A percentile compares a stretch with the other conserved stretches of the same genome.
These are phyloP conservation scores for Gastrodia elata DNA, from an alignment of 106 monocot genomes.

Conservation along the genomic window DNA sequence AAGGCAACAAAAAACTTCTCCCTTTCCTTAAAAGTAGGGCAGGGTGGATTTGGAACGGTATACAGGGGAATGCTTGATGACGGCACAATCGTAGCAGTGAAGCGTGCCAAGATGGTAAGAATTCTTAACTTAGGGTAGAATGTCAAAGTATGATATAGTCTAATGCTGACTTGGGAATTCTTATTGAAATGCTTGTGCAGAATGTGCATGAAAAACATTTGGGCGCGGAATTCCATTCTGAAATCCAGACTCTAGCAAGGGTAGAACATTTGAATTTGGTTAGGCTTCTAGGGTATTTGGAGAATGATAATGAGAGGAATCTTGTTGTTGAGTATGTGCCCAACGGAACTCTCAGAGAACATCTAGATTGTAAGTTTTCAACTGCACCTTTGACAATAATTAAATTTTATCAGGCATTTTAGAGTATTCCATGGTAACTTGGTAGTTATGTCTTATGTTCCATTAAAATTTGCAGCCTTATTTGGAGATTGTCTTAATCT, in stretches of 20 bases:
- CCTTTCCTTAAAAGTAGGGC: neutral
- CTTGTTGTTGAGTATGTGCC: slow-evolving; percentile 62
- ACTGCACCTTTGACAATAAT: neutral
- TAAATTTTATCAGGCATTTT: neutral
- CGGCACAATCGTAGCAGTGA: neutral
- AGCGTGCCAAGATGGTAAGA: neutral
- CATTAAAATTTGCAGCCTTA: slow-evolving; percentile 16
- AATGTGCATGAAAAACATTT: slow-evolving; percentile 21
- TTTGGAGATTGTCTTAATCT: slow-evolving; percentile 31
- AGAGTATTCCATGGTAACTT: neutral
- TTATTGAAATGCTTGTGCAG: slow-evolving; percentile 11
- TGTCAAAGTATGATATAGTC: neutral
- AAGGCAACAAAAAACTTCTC: neutral
- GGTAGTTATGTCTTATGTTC: neutral
- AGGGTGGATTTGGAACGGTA: neutral
- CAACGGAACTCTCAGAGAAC: slow-evolving; percentile 71
- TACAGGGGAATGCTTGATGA: neutral
- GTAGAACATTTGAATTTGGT: slow-evolving; percentile 71
- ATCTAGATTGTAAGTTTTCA: slow-evolving; percentile 53
- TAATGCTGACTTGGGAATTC: neutral
- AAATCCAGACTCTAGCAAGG: slow-evolving; percentile 43
- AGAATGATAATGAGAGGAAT: slow-evolving; percentile 51
- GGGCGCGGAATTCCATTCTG: slow-evolving; percentile 44
- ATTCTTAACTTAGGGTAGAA: neutral
- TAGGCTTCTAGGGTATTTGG: slow-evolving; percentile 45